Evolutionary conservation across 2,329 filamentous ascomycete species (phyloP), one percentile per base, ranked within the genome.

Genomic region (Didymella glomerata): DNA sequence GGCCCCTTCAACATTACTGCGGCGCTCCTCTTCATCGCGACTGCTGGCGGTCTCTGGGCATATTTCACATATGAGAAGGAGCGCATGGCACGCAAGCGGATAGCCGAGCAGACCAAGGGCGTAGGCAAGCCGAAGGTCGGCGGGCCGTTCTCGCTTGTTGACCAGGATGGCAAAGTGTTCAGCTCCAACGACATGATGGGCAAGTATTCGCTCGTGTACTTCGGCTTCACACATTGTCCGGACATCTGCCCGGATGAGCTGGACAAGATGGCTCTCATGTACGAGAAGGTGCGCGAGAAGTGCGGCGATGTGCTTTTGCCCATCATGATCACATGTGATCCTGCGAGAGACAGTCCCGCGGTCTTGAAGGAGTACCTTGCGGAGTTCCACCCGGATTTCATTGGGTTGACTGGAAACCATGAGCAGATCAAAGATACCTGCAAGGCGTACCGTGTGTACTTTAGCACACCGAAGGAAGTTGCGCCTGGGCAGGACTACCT

Each of bases 221-320:
- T 99, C 76, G 95, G 95, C 72, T 99, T 99, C 84, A 94, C 92
- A 9, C 93, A 97, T 79, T 99, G 95, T 77, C 95, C 95, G 24
- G 95, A 99, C 77, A 99, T 99, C 76, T 99, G 95, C 82, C 95
- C 95, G 32, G 95, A 99, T 74, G 95, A 99, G 80, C 89, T 99
- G 70, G 95, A 99, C 82, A 99, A 99, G 83, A 97, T 99, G 93
- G 91, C 94, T n/a, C 84, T 85, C 58, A 97, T 98, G 87, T 90
- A 96, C 73, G 93, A 99, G 74, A 82, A 82, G 59, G 84, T 88
- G 41, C 78, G 80, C 40, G 77, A 78, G 51, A 75, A 77, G 61
- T 78, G 78, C 65, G 82, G 82, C 34, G 76, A 80, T 50, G 77
- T 82, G 48, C 80, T 97, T 66, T 82, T 88, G 28, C 92, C 94